A percentile compares a stretch with the other conserved stretches of the same genome.
These are phyloP conservation scores for Thamnidium elegans DNA, from an alignment of 192 early-diverging fungal species.

Conservation along the genomic window DNA sequence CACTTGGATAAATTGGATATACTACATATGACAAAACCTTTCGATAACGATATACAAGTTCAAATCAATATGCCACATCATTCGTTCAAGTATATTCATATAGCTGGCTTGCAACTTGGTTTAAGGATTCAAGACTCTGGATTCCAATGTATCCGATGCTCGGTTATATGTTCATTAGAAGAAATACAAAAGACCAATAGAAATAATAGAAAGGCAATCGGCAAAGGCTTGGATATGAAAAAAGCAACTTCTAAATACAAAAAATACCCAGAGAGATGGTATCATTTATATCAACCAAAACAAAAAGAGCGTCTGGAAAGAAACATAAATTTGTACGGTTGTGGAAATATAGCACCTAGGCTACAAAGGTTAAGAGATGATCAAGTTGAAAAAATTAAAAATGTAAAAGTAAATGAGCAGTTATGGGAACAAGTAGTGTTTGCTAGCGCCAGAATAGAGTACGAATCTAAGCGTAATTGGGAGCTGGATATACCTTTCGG, in stretches of 20 bases:
- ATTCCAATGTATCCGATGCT: not conserved
- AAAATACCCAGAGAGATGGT: constrained; percentile 6
- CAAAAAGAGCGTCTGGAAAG: not conserved
- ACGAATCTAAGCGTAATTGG: constrained; percentile 8
- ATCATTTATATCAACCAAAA: constrained; percentile 9
- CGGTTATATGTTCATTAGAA: constrained; percentile 13
- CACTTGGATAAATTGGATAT: constrained; percentile 1
- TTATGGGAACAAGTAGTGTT: constrained; percentile 4
- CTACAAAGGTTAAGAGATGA: not conserved
- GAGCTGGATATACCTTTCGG: constrained; percentile 5
- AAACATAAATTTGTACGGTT: too few species aligned
- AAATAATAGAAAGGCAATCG: not conserved
- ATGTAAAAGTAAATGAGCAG: not conserved
- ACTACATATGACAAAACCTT: constrained; percentile 12
- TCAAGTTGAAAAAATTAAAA: not conserved
- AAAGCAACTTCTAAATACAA: too few species aligned
- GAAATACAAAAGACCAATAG: not conserved
- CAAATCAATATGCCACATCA: constrained; percentile 12
- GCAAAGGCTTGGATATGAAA: not conserved
- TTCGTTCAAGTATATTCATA: constrained; percentile 2
- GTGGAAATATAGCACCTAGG: not conserved
- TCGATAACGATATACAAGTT: constrained; percentile 7
- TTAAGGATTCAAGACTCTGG: constrained; percentile 12
- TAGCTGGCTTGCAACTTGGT: constrained; percentile 6
- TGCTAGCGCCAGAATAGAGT: not conserved